phyloP scores from a whole-genome alignment of 2,329 filamentous ascomycete species.

The Cercospora sp. region DNA sequence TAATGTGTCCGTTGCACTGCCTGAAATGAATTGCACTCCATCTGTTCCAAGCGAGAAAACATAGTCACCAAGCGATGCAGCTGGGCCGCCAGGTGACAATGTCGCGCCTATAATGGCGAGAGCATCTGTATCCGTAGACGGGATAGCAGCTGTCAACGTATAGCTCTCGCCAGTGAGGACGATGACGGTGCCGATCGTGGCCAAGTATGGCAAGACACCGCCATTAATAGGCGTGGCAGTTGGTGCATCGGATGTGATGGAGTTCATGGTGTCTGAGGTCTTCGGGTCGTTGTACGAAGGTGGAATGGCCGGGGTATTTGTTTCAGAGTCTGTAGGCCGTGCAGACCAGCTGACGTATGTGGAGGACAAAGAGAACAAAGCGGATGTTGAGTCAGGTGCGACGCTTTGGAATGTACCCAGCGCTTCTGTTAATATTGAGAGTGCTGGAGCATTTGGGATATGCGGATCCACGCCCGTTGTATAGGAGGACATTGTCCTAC shows the following conservation, averaged over 20 bases:
- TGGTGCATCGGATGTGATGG: conserved; percentile 4
- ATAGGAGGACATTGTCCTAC: conserved; percentile 7
- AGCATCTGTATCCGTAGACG: conserved; percentile 9
- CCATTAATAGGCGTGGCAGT: conserved; percentile 8
- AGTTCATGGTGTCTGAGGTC: not conserved
- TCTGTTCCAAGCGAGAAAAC: conserved; percentile 7
- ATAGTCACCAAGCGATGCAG: not conserved
- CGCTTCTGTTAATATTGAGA: conserved; percentile 19
- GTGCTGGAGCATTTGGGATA: conserved; percentile 3
- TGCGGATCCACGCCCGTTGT: conserved; percentile 4
- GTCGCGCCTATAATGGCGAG: conserved; percentile 8
- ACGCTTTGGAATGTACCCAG: conserved; percentile 11
- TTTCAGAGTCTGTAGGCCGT: conserved; percentile 1
- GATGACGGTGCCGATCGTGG: conserved; percentile 8
- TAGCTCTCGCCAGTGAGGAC: conserved; percentile 11
- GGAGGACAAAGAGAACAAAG: conserved; percentile 12
- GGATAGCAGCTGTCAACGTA: conserved; percentile 11
- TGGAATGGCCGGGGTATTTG: conserved; percentile 5
- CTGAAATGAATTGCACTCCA: conserved; percentile 8
- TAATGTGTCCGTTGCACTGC: not conserved
- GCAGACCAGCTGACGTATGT: conserved; percentile 8
- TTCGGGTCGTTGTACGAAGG: not conserved
- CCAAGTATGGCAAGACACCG: conserved; percentile 8
- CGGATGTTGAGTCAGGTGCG: not conserved
- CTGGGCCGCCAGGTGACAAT: not conserved